A percentile compares a stretch with the other conserved stretches of the same genome.
Evolutionary conservation across 2,329 filamentous ascomycete genomes (phyloP).

Genomic region (Pestalotiopsis sp.): DNA sequence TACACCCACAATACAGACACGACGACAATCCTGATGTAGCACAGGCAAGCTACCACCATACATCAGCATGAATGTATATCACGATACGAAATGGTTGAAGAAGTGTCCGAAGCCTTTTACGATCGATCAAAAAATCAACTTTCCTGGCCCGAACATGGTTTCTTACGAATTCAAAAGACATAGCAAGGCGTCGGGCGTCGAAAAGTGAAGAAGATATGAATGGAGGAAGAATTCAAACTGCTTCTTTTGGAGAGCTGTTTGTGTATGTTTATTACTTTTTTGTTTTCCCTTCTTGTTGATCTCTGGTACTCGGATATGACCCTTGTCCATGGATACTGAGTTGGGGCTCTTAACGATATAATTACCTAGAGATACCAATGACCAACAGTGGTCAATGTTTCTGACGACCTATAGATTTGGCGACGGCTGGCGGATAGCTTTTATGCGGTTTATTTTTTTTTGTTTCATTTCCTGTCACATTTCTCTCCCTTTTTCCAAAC

Average conservation of each 20-base stretch:
- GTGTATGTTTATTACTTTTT: background rate
- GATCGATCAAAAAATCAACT: background rate
- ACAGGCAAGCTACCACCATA: constrained; percentile 3
- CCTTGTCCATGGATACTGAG: constrained; percentile 5
- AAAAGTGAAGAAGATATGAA: background rate
- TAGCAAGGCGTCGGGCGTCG: constrained; percentile 7
- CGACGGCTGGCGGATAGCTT: background rate
- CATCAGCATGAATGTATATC: background rate
- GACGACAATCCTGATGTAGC: constrained; percentile 6
- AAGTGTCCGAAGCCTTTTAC: background rate
- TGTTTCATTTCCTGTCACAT: background rate
- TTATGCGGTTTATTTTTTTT: background rate
- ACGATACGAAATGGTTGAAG: background rate
- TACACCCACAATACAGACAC: constrained; percentile 10
- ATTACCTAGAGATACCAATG: constrained; percentile 14
- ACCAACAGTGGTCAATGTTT: constrained; percentile 10
- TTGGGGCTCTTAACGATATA: background rate
- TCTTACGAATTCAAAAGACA: constrained; percentile 2
- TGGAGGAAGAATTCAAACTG: background rate
- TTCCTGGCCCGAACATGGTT: background rate
- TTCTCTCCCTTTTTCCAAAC: background rate
- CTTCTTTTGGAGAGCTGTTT: background rate
- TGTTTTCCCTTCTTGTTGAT: background rate
- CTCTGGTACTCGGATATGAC: too few species aligned
- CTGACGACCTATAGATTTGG: constrained; percentile 11